Conservation (phyloP, 371 early-diverging fungal genomes). For the Dichotomocladium elegans region DNA sequence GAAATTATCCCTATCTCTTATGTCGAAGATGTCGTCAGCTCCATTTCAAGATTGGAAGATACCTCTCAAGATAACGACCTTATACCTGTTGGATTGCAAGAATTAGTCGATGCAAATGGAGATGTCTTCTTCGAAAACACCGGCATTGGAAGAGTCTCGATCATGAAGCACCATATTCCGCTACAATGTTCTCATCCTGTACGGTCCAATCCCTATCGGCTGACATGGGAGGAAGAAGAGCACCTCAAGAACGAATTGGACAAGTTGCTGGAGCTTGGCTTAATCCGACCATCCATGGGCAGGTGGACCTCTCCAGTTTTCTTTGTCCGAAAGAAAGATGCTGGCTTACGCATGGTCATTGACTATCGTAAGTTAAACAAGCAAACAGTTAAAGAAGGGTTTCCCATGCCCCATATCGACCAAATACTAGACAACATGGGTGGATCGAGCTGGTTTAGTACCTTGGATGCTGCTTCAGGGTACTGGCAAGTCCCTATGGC, state of each 20-base stretch:
- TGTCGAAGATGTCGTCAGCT: no score
- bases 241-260: not conserved
- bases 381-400: constrained; percentile 27
- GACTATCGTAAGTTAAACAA: constrained; percentile 48
- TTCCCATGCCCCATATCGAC: constrained; percentile 33
- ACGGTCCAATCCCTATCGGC: constrained; percentile 7
- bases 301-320: constrained; percentile 33
- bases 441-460: constrained; percentile 20
- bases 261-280: constrained; percentile 9
- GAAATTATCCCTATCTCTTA: not conserved
- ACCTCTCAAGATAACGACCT: not conserved
- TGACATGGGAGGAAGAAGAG: constrained; percentile 14
- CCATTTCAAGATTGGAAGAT: no score
- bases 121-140: constrained; percentile 1
- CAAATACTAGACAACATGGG: constrained; percentile 20
- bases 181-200: constrained; percentile 1
- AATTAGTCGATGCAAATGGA: not conserved
- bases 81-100: not conserved
- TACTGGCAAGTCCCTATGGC: constrained; percentile 37
- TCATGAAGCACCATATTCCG: not conserved
- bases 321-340: constrained; percentile 48
- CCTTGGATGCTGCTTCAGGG: constrained; percentile 34
- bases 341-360: constrained; percentile 26
- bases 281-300: constrained; percentile 15
- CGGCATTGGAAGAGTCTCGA: not conserved